Evolutionary conservation across 1,284 basidiomycete genomes (phyloP).

Genomic region (Ganoderma lingzhi): DNA sequence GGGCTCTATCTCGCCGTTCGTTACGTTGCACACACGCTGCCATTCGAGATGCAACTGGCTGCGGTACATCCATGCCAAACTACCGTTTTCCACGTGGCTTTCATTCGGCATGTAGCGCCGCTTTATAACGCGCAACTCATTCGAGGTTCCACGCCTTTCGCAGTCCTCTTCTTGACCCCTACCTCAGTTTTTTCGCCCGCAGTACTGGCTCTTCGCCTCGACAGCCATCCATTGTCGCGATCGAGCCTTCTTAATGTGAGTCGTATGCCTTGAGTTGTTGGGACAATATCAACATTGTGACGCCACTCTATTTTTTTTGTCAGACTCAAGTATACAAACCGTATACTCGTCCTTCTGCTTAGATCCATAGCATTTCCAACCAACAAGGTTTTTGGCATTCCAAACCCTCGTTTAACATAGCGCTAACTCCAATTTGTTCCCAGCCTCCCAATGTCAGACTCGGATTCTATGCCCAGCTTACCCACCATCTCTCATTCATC

Average conservation of each 20-base stretch:
- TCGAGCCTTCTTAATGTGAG: neutral
- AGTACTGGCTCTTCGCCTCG: neutral
- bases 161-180: neutral
- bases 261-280: neutral
- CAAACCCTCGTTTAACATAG: neutral
- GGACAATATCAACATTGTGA: neutral
- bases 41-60: neutral
- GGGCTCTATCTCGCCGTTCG: neutral
- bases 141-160: neutral
- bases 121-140: neutral
- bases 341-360: neutral
- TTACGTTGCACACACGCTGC: neutral
- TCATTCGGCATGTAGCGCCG: neutral
- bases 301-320: neutral
- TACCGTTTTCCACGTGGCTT: neutral
- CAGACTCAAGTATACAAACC: neutral
- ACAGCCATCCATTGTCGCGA: neutral
- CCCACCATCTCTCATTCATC: neutral
- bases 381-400: neutral
- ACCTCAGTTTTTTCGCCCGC: neutral
- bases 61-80: neutral
- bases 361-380: neutral
- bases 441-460: neutral
- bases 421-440: neutral
- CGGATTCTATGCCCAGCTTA: neutral